phyloP scores from a whole-genome alignment of 495 filamentous ascomycete genomes.

The Trichoderma gamsii region DNA sequence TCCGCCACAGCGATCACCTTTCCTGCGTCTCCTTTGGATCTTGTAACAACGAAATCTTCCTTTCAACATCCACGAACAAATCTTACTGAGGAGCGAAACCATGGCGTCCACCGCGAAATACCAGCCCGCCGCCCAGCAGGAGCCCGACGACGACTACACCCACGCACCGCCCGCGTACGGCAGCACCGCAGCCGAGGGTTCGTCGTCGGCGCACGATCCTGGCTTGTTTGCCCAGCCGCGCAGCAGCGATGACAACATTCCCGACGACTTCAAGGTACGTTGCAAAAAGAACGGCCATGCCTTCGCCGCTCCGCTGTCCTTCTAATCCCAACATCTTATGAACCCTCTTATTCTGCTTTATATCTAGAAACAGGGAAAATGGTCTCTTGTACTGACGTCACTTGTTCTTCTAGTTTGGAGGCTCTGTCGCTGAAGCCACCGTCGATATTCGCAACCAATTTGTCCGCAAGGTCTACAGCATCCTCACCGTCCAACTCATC shows the following conservation, averaged over 20 bases:
- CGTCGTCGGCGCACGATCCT: conserved; percentile 33
- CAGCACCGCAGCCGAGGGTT: conserved; percentile 38
- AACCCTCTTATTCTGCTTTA: not conserved
- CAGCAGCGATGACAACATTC: conserved; percentile 78
- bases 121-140: conserved; percentile 62
- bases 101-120: conserved; percentile 71
- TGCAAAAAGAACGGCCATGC: not conserved
- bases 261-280: conserved; percentile 91
- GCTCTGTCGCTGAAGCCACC: conserved; percentile 84
- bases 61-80: not conserved
- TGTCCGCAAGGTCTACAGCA: conserved; percentile 69
- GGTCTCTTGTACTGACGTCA: not conserved
- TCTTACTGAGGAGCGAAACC: not conserved
- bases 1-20: conserved; percentile 8
- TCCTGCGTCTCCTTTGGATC: not conserved
- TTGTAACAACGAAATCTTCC: not conserved
- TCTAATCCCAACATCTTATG: not conserved
- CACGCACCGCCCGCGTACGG: conserved; percentile 83
- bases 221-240: conserved; percentile 51
- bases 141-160: conserved; percentile 65
- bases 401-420: conserved; percentile 59
- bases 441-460: conserved; percentile 97
- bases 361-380: not conserved
- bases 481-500: conserved; percentile 74
- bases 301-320: not conserved